Evolutionary conservation across 148 eudicot species (phyloP).

Genomic region (Fallopia convolvulus): DNA sequence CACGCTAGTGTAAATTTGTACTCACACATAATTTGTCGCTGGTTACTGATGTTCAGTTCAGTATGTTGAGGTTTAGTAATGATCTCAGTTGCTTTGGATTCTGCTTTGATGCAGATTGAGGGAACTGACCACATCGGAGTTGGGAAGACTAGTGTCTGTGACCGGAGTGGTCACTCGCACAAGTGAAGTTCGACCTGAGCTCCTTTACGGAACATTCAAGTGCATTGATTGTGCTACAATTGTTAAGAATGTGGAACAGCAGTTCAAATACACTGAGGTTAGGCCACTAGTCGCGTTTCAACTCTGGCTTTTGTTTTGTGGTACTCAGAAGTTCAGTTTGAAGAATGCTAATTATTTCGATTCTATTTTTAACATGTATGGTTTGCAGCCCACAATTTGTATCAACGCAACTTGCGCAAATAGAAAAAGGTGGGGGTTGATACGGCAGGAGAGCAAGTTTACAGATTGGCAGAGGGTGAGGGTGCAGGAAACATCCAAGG

Average conservation of each 20-base stretch:
- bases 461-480: conserved; percentile 99
- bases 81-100: not conserved
- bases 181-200: conserved; percentile 97
- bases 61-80: not conserved
- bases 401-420: conserved; percentile 77
- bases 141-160: conserved; percentile 81
- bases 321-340: not conserved
- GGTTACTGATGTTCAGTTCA: not conserved
- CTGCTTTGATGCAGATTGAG: conserved; percentile 45
- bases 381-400: conserved; percentile 81
- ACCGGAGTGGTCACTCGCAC: conserved; percentile 95
- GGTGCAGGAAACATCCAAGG: conserved; percentile 94
- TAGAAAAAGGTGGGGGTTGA: conserved; percentile 66
- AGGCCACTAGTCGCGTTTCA: not conserved
- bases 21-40: not conserved
- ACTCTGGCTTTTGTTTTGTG: not conserved
- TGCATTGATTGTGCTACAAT: conserved; percentile 81
- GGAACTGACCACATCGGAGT: conserved; percentile 68
- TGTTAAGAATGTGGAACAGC: conserved; percentile 81
- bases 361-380: not conserved
- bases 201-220: conserved; percentile 86
- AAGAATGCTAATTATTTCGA: not conserved
- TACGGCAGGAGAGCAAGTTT: conserved; percentile 91
- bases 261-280: conserved; percentile 97
- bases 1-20: not conserved